phyloP scores from a whole-genome alignment of 441 rosid genomes.

The Pelargonium hybrid region DNA sequence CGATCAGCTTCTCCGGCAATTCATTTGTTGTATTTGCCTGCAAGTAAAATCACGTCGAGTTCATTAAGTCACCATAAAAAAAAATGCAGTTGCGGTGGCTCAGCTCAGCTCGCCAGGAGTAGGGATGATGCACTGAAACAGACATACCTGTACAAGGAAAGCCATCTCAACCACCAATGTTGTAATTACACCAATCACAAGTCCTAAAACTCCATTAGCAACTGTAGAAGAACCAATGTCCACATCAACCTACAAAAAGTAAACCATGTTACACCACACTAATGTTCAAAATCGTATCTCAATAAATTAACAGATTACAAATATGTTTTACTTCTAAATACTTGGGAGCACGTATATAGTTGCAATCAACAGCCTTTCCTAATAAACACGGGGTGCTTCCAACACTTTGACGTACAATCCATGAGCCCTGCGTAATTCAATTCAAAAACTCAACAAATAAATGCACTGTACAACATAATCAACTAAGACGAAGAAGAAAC shows the following conservation, averaged over 20 bases:
- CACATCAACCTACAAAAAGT: conserved; percentile 60
- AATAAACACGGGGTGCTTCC: conserved; percentile 97
- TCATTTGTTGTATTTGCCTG: conserved; percentile 83
- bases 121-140: neutral
- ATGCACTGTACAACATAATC: neutral
- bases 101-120: no score
- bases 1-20: conserved; percentile 76
- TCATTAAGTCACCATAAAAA: no score
- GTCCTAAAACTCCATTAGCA: conserved; percentile 96
- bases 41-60: neutral
- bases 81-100: no score
- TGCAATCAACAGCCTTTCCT: conserved; percentile 96
- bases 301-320: neutral
- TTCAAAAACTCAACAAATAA: conserved; percentile 5
- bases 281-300: neutral
- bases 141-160: conserved; percentile 88
- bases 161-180: conserved; percentile 97
- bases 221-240: conserved; percentile 98
- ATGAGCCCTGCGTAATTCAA: conserved; percentile 60
- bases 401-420: conserved; percentile 98
- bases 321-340: conserved; percentile 58
- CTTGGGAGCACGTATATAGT: conserved; percentile 68
- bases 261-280: conserved; percentile 13
- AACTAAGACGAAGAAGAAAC: neutral
- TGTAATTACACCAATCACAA: conserved; percentile 83